Evolutionary conservation across 2,329 filamentous ascomycete species (phyloP).

Genomic region (Daldinia eschscholtzii): DNA sequence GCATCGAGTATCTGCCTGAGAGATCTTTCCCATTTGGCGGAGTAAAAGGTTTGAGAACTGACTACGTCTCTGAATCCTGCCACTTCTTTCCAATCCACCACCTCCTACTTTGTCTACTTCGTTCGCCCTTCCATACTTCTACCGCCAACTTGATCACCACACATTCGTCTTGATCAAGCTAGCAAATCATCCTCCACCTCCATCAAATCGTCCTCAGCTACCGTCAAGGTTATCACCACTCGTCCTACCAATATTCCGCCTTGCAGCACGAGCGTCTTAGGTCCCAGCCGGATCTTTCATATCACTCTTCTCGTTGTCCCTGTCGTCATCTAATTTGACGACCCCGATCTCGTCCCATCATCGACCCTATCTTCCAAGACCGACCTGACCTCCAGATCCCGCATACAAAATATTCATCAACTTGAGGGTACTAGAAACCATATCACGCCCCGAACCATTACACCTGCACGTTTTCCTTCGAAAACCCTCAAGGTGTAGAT

Average conservation of each 20-base stretch:
- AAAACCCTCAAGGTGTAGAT: conserved; percentile 90
- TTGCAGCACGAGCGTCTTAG: conserved; percentile 44
- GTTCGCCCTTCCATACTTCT: conserved; percentile 49
- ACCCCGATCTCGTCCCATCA: conserved; percentile 49
- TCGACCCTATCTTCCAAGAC: conserved; percentile 49
- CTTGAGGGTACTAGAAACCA: conserved; percentile 52
- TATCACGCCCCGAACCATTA: conserved; percentile 65
- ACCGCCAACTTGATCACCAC: conserved; percentile 49
- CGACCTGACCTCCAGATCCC: conserved; percentile 49
- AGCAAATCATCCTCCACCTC: conserved; percentile 33
- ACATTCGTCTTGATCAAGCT: conserved; percentile 37
- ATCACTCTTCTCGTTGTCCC: conserved; percentile 42
- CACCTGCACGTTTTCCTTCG: conserved; percentile 95
- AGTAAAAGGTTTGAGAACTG: conserved; percentile 56
- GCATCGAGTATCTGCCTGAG: conserved; percentile 31
- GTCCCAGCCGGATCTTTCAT: conserved; percentile 43
- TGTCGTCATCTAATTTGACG: conserved; percentile 41
- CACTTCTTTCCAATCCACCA: conserved; percentile 40
- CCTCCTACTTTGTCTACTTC: conserved; percentile 40
- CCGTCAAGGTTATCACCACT: conserved; percentile 41
- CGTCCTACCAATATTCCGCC: conserved; percentile 36
- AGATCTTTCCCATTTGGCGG: conserved; percentile 47
- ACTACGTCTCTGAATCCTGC: conserved; percentile 51
- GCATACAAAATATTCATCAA: conserved; percentile 43
- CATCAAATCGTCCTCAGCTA: conserved; percentile 40